Evolutionary conservation across 768 basidiomycete genomes (phyloP).

Genomic region (Nidularia pulvinata): DNA sequence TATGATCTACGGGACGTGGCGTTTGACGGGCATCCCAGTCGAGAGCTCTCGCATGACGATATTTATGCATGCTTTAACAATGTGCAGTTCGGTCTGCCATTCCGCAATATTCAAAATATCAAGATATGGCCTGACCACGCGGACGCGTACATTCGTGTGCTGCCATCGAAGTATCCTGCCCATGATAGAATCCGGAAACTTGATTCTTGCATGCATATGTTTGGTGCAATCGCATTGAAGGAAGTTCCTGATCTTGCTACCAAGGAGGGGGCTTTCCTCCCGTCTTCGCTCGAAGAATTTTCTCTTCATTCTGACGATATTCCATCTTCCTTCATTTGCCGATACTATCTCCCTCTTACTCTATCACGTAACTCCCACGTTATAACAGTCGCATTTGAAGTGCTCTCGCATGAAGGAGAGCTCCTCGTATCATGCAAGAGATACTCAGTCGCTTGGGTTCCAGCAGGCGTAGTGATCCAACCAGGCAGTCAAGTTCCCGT

Average conservation of each 20-base stretch:
- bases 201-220: slow-evolving; percentile 31
- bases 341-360: slow-evolving; percentile 27
- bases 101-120: slow-evolving; percentile 26
- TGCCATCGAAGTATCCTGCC: slow-evolving; percentile 13
- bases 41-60: background rate
- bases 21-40: background rate
- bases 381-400: slow-evolving; percentile 23
- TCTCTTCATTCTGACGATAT: slow-evolving; percentile 19
- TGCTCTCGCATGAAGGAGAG: slow-evolving; percentile 22
- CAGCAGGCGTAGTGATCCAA: slow-evolving; percentile 20
- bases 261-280: slow-evolving; percentile 24
- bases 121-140: slow-evolving; percentile 25
- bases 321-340: slow-evolving; percentile 26
- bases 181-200: slow-evolving; percentile 29
- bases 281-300: slow-evolving; percentile 26
- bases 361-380: slow-evolving; percentile 20
- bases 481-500: background rate
- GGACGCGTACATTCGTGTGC: slow-evolving; percentile 21
- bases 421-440: slow-evolving; percentile 27
- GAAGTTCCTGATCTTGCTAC: slow-evolving; percentile 18
- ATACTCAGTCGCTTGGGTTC: slow-evolving; percentile 31
- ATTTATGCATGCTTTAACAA: slow-evolving; percentile 26
- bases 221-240: slow-evolving; percentile 21
- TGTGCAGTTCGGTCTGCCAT: slow-evolving; percentile 26
- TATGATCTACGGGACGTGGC: background rate